phyloP scores from a whole-genome alignment of 176 grass and related monocot species.

The Avena insularis region DNA sequence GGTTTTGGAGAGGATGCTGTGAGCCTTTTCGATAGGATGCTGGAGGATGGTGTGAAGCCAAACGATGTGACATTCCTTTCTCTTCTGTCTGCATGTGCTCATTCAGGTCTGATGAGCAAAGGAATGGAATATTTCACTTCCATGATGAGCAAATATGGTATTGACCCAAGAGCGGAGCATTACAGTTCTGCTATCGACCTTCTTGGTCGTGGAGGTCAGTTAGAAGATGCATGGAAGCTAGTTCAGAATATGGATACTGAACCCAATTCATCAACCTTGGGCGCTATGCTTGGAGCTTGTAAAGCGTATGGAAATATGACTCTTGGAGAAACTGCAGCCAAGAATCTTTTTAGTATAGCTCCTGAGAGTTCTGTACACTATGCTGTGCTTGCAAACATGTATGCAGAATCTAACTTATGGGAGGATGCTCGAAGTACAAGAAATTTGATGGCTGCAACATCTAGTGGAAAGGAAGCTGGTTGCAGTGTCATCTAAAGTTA shows the following conservation, averaged over 20 bases:
- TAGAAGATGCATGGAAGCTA: constrained; percentile 76
- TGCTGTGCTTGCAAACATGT: constrained; percentile 77
- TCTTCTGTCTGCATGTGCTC: constrained; percentile 70
- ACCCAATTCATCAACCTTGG: constrained; percentile 68
- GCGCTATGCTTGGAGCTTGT: constrained; percentile 82
- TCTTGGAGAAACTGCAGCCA: constrained; percentile 65
- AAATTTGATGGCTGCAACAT: constrained; percentile 58
- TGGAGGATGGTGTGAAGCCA: constrained; percentile 73
- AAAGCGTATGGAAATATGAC: constrained; percentile 58
- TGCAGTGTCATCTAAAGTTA: constrained; percentile 52
- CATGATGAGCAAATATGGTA: constrained; percentile 75
- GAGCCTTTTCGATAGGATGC: constrained; percentile 77
- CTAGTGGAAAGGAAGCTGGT: constrained; percentile 56
- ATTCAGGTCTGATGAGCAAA: constrained; percentile 61
- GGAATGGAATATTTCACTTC: constrained; percentile 72
- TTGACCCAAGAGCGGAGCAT: constrained; percentile 80
- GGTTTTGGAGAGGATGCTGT: constrained; percentile 61
- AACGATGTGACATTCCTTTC: constrained; percentile 90
- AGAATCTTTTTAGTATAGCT: constrained; percentile 58
- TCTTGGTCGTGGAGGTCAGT: constrained; percentile 73
- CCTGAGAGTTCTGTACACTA: constrained; percentile 70
- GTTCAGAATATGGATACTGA: constrained; percentile 50
- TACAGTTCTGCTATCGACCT: constrained; percentile 82
- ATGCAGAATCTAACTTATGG: constrained; percentile 71
- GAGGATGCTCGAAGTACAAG: constrained; percentile 66